These are phyloP conservation scores for Austroboletus novae-zelandiae DNA, from an alignment of 1,284 basidiomycete species.

Conservation along the genomic window DNA sequence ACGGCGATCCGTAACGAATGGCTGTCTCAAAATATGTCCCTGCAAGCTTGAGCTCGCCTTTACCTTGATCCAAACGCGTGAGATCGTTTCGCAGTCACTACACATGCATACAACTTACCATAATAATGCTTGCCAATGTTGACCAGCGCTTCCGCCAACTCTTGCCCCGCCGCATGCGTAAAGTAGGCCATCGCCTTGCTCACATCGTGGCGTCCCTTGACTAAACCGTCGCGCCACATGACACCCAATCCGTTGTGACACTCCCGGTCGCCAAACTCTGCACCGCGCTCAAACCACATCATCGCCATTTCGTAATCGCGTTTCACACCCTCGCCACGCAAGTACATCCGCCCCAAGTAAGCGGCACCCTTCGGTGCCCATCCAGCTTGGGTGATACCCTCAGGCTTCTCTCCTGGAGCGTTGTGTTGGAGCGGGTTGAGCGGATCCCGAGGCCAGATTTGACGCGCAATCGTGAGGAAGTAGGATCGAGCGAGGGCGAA, in stretches of 20 bases:
- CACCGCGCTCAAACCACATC: constrained; percentile 90
- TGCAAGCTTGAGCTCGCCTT: constrained; percentile 63
- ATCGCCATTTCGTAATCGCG: constrained; percentile 76
- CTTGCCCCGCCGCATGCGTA: constrained; percentile 76
- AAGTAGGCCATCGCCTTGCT: constrained; percentile 73
- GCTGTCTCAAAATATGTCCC: constrained; percentile 79
- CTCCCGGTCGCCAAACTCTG: constrained; percentile 80
- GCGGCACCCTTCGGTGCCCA: constrained; percentile 79
- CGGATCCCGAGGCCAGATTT: constrained; percentile 81
- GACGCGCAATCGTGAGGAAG: constrained; percentile 77
- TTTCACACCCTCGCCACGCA: constrained; percentile 91
- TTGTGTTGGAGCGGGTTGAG: constrained; percentile 48
- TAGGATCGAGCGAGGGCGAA: constrained; percentile 76
- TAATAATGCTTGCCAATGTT: constrained; percentile 87
- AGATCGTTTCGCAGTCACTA: constrained; percentile 6
- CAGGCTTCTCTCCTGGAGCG: constrained; percentile 42
- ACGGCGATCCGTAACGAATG: constrained; percentile 80
- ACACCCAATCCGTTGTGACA: constrained; percentile 89
- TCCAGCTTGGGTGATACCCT: constrained; percentile 56
- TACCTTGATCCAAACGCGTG: constrained; percentile 40
- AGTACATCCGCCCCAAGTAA: constrained; percentile 89
- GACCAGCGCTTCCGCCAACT: constrained; percentile 88
- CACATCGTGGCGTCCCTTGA: constrained; percentile 64
- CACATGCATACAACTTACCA: constrained; percentile 45
- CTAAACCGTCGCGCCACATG: constrained; percentile 86